These are phyloP conservation scores for Plasmodium reichenowi DNA, from an alignment of 169 alveolate genomes.

Conservation along the genomic window DNA sequence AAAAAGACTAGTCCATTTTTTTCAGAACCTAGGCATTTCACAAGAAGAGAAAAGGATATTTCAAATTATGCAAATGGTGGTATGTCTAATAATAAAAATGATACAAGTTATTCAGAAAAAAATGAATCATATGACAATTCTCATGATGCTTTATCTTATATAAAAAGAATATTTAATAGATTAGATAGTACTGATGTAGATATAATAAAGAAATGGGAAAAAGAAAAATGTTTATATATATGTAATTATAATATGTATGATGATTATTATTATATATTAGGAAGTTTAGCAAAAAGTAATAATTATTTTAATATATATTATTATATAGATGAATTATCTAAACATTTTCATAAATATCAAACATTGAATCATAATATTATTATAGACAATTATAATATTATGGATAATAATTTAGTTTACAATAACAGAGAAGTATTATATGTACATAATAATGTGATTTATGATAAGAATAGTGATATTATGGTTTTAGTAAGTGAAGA, in stretches of 20 bases:
- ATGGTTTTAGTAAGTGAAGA: slow-evolving; percentile 48
- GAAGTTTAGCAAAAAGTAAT: slow-evolving; percentile 55
- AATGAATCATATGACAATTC: not conserved
- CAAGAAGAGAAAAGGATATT: not conserved
- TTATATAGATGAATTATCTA: slow-evolving; percentile 35
- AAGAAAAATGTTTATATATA: slow-evolving; percentile 57
- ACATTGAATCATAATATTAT: slow-evolving; percentile 41
- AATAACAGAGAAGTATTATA: slow-evolving; percentile 31
- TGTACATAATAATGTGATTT: slow-evolving; percentile 30
- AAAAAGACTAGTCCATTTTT: not conserved
- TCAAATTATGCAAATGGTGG: not conserved
- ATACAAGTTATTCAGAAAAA: not conserved
- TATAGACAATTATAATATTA: slow-evolving; percentile 21
- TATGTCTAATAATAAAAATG: not conserved
- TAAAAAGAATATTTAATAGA: slow-evolving; percentile 45
- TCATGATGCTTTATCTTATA: slow-evolving; percentile 5
- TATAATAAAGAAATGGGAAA: slow-evolving; percentile 69
- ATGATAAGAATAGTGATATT: slow-evolving; percentile 31
- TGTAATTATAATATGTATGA: slow-evolving; percentile 73
- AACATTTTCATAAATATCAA: slow-evolving; percentile 39
- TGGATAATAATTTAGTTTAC: slow-evolving; percentile 9
- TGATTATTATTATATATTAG: slow-evolving; percentile 65
- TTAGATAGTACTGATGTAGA: slow-evolving; percentile 55
- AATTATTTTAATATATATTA: slow-evolving; percentile 39
- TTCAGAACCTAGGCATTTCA: not conserved